Base-by-base conservation (phyloP, 371 early-diverging fungal genomes). In the Rhizomucor miehei region DNA sequence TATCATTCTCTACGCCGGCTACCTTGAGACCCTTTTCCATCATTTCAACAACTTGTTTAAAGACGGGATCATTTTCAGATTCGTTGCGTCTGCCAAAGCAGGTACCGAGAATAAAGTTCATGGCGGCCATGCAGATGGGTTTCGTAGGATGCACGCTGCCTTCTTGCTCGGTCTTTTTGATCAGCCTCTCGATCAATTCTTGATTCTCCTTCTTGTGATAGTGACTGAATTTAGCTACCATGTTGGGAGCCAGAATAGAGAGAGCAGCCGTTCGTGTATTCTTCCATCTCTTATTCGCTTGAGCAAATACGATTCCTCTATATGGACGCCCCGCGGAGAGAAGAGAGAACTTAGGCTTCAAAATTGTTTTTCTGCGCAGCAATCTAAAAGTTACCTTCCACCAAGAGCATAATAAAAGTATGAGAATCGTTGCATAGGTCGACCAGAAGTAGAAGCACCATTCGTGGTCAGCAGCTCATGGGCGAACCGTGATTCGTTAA, bases 391-490 rank as follows among this genome's bases (percentile, higher is more conserved):
- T 6, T 52, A 65, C 66, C 39, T 65, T 43, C 52, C 52, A 54
- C 52, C 48, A 48, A 40, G 35, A 19, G 58, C 54, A 46, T 57
- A 60, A 14, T 49, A 48, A 1, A 48, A 16, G 12, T 29, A 35
- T 24, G 20, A 21, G 37, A 56, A 63, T 20, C 50, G 21, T 23
- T 49, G 39, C 50, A 44, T 50, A 8, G 63, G 50, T 46, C 63
- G n/a, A 12, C 46, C 39, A 11, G 63, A 63, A 1, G 58, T 51
- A n/a, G 37, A 14, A 17, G 21, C 46, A 16, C 63, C 63, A 8
- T 54, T 24, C 3, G 50, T 58, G 25, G 51, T 52, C 39, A 65
- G 56, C 1, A 65, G 34, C 16, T 65, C 65, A 37, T 65, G 65
- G 1, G 65, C 60, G 23, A 65, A 34, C 21, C 49, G 20, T 13